Evolutionary conservation across 495 filamentous ascomycete species (phyloP).

Genomic region (Astrocystis sublimbata): DNA sequence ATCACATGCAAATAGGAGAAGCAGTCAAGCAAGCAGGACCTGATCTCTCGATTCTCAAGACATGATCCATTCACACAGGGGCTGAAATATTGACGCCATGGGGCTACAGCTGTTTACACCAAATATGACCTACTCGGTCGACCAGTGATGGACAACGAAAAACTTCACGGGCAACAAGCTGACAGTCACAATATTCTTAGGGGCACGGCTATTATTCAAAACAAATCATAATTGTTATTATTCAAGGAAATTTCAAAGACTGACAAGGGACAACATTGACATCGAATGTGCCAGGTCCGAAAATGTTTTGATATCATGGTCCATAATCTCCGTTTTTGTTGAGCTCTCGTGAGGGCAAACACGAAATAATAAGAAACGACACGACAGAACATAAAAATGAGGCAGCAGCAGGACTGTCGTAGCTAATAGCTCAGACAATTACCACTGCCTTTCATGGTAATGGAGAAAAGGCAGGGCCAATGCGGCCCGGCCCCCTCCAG

Average conservation of each 20-base stretch:
- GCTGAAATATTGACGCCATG: too few species aligned
- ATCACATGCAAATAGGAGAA: not conserved
- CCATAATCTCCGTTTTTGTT: conserved; percentile 18
- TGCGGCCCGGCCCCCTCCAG: conserved; percentile 23
- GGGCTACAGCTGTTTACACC: too few species aligned
- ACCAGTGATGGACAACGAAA: too few species aligned
- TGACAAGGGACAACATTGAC: not conserved
- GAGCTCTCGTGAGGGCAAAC: not conserved
- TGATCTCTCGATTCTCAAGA: too few species aligned
- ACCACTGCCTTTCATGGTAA: conserved; percentile 33
- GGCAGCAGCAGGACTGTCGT: conserved; percentile 36
- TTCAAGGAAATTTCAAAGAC: not conserved
- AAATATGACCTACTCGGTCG: too few species aligned
- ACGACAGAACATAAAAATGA: conserved; percentile 24
- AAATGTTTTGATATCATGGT: not conserved
- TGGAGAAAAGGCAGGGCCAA: conserved; percentile 14
- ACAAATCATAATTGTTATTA: not conserved
- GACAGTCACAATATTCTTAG: not conserved
- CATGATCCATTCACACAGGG: too few species aligned
- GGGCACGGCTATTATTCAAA: not conserved
- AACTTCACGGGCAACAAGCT: not conserved
- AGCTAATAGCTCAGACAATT: conserved; percentile 34
- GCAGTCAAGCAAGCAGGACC: too few species aligned
- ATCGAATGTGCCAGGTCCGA: not conserved
- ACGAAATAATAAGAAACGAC: conserved; percentile 24